Base-by-base conservation (phyloP, 192 early-diverging fungal genomes). In the Spizellomyces sp. region DNA sequence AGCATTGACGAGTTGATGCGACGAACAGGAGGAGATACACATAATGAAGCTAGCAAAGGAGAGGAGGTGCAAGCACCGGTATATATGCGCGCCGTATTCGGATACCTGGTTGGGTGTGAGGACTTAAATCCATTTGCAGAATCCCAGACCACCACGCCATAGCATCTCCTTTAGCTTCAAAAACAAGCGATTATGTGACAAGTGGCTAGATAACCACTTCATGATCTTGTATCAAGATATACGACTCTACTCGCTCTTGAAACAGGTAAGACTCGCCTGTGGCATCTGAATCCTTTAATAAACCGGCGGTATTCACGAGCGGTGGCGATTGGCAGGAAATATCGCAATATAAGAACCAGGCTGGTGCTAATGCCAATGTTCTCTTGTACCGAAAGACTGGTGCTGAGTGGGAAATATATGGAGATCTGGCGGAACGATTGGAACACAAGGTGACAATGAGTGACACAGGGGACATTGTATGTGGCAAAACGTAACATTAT, bases 151-250 rank as follows among this genome's bases (percentile, higher is more conserved):
- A 2, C 66, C 75, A 17, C 62, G 67, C 60, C 60, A 67, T 14
- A 60, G 54, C 57, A 45, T 78, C 44, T 81, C 77, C 17, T 95
- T 94, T 69, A 90, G 87, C 4, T 95, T 95, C 78, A 87, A 89
- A 64, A 91, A 93, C 85, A 99, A 99, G 88, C 85, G 98, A 21
- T 88, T 99, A 48, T 99, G 98, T 70, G 98, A 99, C 73, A 94
- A 97, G 69, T 99, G 98, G 98, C 86, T 99, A 61, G 98, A 99
- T 76, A 98, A 99, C 79, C 82, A 96, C 56, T 98, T 98, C 64
- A 98, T 99, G 98, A 94, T 99, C 4, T 80, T 99, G 54, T 99
- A 96, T 74, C 96, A 98, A 63, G 95, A 98, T 71, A 83, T 99
- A 48, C 90, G 98, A 22, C 86, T 95, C 14, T 99, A 98, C 83